Base-by-base conservation (phyloP, 306 rosid genomes). In the Abrus pulchellus region DNA sequence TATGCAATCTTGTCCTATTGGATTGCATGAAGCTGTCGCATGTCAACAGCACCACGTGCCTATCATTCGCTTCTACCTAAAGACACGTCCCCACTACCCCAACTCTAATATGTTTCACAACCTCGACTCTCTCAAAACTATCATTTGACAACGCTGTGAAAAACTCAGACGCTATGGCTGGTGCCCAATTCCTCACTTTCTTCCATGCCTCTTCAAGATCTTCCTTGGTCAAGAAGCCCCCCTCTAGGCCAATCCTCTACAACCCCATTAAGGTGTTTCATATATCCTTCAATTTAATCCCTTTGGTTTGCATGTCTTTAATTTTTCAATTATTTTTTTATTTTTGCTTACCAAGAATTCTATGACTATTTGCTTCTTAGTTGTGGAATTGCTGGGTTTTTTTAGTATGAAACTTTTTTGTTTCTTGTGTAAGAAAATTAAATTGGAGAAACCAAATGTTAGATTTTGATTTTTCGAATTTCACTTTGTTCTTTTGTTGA, bases 211-310 rank as follows among this genome's bases (percentile, higher is more conserved):
- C 85, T 52, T 85, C 88, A 7, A 50, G 85, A 50, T 80, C 81
- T 56, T 82, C 88, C 70, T 8, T 87, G 9, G 2, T 56, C 81
- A 87, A 82, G 47, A n/a, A n/a, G n/a, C n/a, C n/a, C n/a, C 81
- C 82, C 47, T 36, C 74, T 45, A 60, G 53, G 30, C 81, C 86
- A 29, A 68, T 83, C 9, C 27, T 85, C 72, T 82, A 65, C 62
- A 85, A 83, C 77, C 67, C 85, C 79, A 66, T 79, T 72, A 87
- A 82, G 90, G 90, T 68, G 8, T 7, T 27, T 44, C 75, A 50
- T 14, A 44, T 20, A 20, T 64, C 52, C 12, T 9, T 34, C 3
- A 4, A 13, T 7, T 28, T 48, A 48, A 0, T 0, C 10, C 61
- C 38, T 12, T 4, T 20, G 20, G 20, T 20, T 20, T 6, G 70